These are phyloP conservation scores for Staphylotrichum tortipilum DNA, from an alignment of 495 filamentous ascomycete species.

Conservation along the genomic window DNA sequence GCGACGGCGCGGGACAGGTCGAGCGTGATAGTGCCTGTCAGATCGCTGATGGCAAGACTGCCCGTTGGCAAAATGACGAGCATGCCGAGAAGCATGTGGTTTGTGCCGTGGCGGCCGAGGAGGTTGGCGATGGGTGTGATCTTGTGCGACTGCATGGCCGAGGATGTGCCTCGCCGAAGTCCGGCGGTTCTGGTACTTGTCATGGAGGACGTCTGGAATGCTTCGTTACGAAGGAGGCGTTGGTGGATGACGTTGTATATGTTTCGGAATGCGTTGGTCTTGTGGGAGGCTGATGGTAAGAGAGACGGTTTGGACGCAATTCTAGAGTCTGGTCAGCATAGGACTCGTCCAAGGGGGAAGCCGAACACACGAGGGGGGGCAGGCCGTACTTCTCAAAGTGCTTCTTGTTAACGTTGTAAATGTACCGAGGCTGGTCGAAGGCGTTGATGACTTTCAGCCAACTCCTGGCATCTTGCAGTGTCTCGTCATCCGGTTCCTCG, in stretches of 20 bases:
- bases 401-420: slow-evolving; percentile 81
- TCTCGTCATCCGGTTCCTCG: slow-evolving; percentile 52
- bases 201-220: slow-evolving; percentile 75
- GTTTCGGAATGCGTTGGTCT: slow-evolving; percentile 78
- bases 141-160: slow-evolving; percentile 60
- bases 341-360: no score
- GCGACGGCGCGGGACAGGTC: slow-evolving; percentile 73
- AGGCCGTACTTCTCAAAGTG: slow-evolving; percentile 68
- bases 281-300: slow-evolving; percentile 70
- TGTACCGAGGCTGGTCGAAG: slow-evolving; percentile 76
- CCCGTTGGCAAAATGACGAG: slow-evolving; percentile 77
- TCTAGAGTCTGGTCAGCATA: no score
- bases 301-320: slow-evolving; percentile 60
- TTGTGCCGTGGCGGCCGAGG: slow-evolving; percentile 75
- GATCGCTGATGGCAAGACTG: slow-evolving; percentile 68
- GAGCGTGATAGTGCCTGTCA: slow-evolving; percentile 77
- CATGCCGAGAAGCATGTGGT: slow-evolving; percentile 80
- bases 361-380: not conserved
- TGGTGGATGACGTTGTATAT: slow-evolving; percentile 86
- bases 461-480: slow-evolving; percentile 52
- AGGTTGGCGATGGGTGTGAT: slow-evolving; percentile 90
- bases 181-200: slow-evolving; percentile 38
- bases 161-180: slow-evolving; percentile 49
- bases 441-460: slow-evolving; percentile 74
- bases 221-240: slow-evolving; percentile 81